These are phyloP conservation scores for Achlya hypogyna DNA, from an alignment of 352 stramenopile species.

Conservation along the genomic window DNA sequence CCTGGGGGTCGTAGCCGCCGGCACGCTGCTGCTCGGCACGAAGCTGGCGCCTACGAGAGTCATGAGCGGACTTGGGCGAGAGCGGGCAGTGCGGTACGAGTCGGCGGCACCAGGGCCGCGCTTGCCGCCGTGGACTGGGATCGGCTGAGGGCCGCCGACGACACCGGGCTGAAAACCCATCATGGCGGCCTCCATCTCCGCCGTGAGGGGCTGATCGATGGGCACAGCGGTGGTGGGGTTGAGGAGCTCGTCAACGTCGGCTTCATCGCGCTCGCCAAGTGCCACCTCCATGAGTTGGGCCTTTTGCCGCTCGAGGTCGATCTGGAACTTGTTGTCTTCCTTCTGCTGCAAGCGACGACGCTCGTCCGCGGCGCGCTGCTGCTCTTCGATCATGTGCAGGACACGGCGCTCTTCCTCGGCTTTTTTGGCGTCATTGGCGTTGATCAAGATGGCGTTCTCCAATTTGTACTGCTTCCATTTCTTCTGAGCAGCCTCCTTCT, in stretches of 20 bases:
- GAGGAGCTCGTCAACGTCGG: conserved; percentile 60
- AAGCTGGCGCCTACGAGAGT: conserved; percentile 74
- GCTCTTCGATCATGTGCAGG: conserved; percentile 69
- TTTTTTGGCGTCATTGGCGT: conserved; percentile 78
- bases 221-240: conserved; percentile 71
- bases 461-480: conserved; percentile 82
- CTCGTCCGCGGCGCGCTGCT: conserved; percentile 70
- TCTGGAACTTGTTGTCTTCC: conserved; percentile 73
- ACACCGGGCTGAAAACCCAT: conserved; percentile 78
- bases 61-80: background rate
- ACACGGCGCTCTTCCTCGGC: conserved; percentile 82
- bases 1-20: conserved; percentile 65
- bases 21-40: conserved; percentile 70
- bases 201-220: conserved; percentile 79
- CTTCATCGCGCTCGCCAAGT: conserved; percentile 69
- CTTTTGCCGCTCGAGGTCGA: conserved; percentile 69
- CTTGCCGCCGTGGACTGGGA: conserved; percentile 73
- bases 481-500: conserved; percentile 61
- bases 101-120: conserved; percentile 31
- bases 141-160: conserved; percentile 49
- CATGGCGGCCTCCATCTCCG: conserved; percentile 84
- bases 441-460: conserved; percentile 74
- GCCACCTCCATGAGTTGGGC: conserved; percentile 81
- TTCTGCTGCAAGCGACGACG: conserved; percentile 62
- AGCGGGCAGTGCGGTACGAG: background rate